A percentile compares a stretch with the other conserved stretches of the same genome.
Conservation (phyloP, 768 basidiomycete species). For the Mycena vulgaris region DNA sequence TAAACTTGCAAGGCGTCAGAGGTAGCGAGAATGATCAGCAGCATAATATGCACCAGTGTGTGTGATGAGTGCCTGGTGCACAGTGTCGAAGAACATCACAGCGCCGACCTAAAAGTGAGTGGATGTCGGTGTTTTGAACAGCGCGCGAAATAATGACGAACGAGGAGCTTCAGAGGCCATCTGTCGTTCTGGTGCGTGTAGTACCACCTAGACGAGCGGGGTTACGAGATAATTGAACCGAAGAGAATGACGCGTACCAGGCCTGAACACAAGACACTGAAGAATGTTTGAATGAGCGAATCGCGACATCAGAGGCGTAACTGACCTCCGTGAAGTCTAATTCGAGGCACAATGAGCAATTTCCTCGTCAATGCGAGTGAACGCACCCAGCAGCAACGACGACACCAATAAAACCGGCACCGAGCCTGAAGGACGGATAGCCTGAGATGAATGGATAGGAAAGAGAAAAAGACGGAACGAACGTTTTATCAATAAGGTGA, state of each 20-base stretch:
- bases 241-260: constrained; percentile 52
- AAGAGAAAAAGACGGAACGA: constrained; percentile 27
- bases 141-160: constrained; percentile 42
- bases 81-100: constrained; percentile 65
- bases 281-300: background rate
- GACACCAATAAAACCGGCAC: constrained; percentile 66
- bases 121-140: background rate
- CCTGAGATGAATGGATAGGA: constrained; percentile 9
- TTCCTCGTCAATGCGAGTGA: background rate
- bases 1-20: constrained; percentile 54
- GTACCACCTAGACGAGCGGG: constrained; percentile 49
- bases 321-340: constrained; percentile 68
- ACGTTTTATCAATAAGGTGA: constrained; percentile 53
- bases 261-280: constrained; percentile 70
- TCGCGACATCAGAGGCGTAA: background rate
- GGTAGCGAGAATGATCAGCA: background rate
- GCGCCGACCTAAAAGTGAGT: constrained; percentile 57
- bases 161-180: constrained; percentile 64
- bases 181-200: constrained; percentile 65
- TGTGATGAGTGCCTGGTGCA: constrained; percentile 68
- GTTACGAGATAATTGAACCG: background rate
- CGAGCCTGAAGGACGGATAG: constrained; percentile 52
- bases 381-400: constrained; percentile 65
- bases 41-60: constrained; percentile 58
- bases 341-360: background rate